A percentile compares a stretch with the other conserved stretches of the same genome.
These are phyloP conservation scores for Rutidosis leptorrhynchoides DNA, from an alignment of 129 eudicot genomes.

Conservation along the genomic window DNA sequence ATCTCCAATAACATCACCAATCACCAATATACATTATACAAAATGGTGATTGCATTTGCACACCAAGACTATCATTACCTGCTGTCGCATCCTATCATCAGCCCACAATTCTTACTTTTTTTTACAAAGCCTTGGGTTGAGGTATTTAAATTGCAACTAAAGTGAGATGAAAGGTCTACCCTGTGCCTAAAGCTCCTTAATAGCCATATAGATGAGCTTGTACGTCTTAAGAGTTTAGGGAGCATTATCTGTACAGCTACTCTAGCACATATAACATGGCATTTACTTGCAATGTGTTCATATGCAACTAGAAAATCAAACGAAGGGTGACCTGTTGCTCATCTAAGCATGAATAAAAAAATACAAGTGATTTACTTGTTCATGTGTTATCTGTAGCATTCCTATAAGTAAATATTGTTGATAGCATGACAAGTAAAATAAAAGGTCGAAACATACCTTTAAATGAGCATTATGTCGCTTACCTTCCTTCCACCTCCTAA, in stretches of 20 bases:
- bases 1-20: no score
- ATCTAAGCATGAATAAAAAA: not conserved
- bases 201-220: not conserved
- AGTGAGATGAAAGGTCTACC: not conserved
- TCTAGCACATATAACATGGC: not conserved
- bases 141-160: not conserved
- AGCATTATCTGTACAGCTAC: not conserved
- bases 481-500: constrained; percentile 92
- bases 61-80: not conserved
- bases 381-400: not conserved
- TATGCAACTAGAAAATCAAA: not conserved
- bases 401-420: not conserved
- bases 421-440: no score
- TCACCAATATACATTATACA: no score
- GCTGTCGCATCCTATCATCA: no score
- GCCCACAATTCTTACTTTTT: not conserved
- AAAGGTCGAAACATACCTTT: constrained; percentile 65
- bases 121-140: not conserved
- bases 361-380: not conserved
- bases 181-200: not conserved
- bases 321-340: not conserved
- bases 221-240: no score
- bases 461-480: constrained; percentile 84
- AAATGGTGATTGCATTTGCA: not conserved
- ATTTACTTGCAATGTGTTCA: not conserved